phyloP scores from a whole-genome alignment of 1,284 basidiomycete species.

The Boletus smithii region DNA sequence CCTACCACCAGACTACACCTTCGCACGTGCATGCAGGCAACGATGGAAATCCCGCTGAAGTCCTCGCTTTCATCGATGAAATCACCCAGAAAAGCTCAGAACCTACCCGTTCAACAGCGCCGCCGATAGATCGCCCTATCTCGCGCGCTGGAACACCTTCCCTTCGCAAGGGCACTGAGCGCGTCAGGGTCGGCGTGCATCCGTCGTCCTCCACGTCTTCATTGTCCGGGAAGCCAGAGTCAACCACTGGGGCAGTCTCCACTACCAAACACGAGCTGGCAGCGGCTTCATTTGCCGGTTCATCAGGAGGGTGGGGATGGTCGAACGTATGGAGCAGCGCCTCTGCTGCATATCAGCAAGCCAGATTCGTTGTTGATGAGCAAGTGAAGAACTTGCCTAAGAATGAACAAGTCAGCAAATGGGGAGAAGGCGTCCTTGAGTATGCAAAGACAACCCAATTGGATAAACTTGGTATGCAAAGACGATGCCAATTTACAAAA shows the following conservation, averaged over 20 bases:
- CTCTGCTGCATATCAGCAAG: constrained; percentile 83
- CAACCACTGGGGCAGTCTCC: constrained; percentile 22
- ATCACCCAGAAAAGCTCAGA: constrained; percentile 87
- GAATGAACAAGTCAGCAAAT: constrained; percentile 78
- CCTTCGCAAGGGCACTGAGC: constrained; percentile 72
- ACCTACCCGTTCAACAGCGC: constrained; percentile 56
- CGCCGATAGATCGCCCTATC: constrained; percentile 54
- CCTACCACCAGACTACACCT: constrained; percentile 20
- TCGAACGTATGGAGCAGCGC: constrained; percentile 86
- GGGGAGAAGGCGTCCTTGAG: constrained; percentile 63
- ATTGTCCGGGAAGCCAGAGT: constrained; percentile 36
- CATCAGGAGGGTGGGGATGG: constrained; percentile 65
- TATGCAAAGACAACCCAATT: constrained; percentile 77
- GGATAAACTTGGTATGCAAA: constrained; percentile 67
- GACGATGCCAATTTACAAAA: constrained; percentile 13
- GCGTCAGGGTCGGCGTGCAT: constrained; percentile 60
- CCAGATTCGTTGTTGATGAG: constrained; percentile 84
- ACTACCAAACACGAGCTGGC: constrained; percentile 23
- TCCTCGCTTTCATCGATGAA: constrained; percentile 90
- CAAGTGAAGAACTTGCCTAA: constrained; percentile 80
- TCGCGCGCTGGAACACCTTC: constrained; percentile 71
- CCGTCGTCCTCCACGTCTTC: constrained; percentile 40
- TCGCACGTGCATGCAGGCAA: constrained; percentile 29
- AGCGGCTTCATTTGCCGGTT: constrained; percentile 27
- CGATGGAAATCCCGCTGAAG: constrained; percentile 68